Evolutionary conservation across 345 rosid species (phyloP).

Genomic region (Brassica nigra): DNA sequence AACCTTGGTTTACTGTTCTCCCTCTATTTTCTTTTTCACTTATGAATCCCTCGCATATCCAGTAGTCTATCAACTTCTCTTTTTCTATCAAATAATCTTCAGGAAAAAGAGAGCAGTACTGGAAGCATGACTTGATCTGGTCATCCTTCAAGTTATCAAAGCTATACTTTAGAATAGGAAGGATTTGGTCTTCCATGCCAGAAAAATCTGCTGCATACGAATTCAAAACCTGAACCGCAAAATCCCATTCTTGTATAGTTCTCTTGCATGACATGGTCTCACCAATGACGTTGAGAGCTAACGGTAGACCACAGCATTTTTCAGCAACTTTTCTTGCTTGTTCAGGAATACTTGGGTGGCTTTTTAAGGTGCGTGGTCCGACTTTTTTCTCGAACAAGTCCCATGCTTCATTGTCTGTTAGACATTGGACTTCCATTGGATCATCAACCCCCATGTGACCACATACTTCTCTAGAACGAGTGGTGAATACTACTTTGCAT

Average conservation of each 20-base stretch:
- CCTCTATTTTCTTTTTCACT: not conserved
- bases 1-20: not conserved
- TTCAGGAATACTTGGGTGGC: not conserved
- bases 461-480: not conserved
- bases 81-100: not conserved
- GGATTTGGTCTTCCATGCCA: not conserved
- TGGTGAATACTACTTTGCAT: not conserved
- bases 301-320: not conserved
- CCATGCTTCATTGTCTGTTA: not conserved
- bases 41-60: not conserved
- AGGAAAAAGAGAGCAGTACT: not conserved
- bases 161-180: not conserved
- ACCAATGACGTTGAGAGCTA: not conserved
- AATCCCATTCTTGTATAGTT: not conserved
- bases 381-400: not conserved
- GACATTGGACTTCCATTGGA: not conserved
- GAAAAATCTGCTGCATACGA: not conserved
- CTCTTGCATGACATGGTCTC: not conserved
- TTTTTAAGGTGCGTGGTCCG: not conserved
- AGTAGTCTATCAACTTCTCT: not conserved
- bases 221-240: not conserved
- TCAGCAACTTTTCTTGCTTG: not conserved
- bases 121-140: conserved; percentile 20
- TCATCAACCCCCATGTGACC: not conserved
- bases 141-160: not conserved